Evolutionary conservation across 495 filamentous ascomycete genomes (phyloP), one percentile per base, ranked within the genome.

Genomic region (Terfezia boudieri): DNA sequence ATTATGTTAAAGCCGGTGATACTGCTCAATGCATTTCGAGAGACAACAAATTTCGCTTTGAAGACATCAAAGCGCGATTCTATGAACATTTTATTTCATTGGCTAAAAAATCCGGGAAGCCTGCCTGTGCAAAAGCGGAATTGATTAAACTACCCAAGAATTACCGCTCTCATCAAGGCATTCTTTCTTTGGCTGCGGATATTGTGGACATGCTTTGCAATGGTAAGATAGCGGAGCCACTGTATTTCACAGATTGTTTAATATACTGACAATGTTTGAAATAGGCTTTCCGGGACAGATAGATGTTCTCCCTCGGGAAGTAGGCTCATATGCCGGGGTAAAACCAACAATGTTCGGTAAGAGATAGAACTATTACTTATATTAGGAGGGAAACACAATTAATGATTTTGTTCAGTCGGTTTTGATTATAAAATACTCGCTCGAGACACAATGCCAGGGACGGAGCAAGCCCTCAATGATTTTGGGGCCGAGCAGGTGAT

Each of bases 401-500:
- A 32, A 32, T 32, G 7, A 32, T 32, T 32, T 32, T 1, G 26
- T 32, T 32, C 26, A 32, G 26, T 32, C 26, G 26, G 26, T 32
- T 32, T 32, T 32, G 26, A 32, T 32, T 32, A 32, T 32, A 32
- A 32, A 7, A 32, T 32, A 32, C 26, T 32, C 26, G 7, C 26
- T 46, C 14, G 41, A 46, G 41, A 14, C 41, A 20, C 4, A 46
- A 46, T 46, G 8, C 14, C 4, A 20, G 41, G 8, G 12, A 20
- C 41, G 23, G 65, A 66, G 41, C 12, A 46, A 14, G 41, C 14
- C 0, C 52, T 61, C 22, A 56, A 60, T 0, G 61, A 69, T 35
- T 72, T 72, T 37, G 70, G 70, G 7, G 70, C 70, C 8, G 67
- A 70, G 26, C 70, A 71, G 53, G 69, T 71, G 1, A 69, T 73